Percentiles rank a stretch among this genome's conserved stretches.
These are phyloP conservation scores for Pythium sp. DNA, from an alignment of 352 stramenopile species.

Conservation along the genomic window DNA sequence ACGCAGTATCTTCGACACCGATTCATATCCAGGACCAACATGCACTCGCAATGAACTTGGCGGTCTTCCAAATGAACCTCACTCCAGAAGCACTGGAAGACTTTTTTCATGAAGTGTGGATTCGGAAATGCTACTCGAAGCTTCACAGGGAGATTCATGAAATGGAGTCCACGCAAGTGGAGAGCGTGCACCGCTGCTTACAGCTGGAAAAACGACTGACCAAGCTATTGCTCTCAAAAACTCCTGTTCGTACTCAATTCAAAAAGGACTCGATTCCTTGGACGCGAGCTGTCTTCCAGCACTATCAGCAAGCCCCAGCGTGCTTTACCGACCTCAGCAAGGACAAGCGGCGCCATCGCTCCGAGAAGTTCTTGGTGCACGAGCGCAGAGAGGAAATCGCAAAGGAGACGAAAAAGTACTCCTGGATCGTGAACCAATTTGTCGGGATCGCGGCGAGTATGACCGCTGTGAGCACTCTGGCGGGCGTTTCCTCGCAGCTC, in stretches of 20 bases:
- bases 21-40: slow-evolving; percentile 20
- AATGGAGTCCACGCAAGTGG: slow-evolving; percentile 8
- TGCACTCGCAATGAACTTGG: slow-evolving; percentile 20
- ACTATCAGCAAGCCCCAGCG: background rate
- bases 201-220: slow-evolving; percentile 3
- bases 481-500: slow-evolving; percentile 20
- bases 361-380: slow-evolving; percentile 8
- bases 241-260: background rate
- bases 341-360: slow-evolving; percentile 10
- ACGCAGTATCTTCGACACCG: slow-evolving; percentile 28
- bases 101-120: slow-evolving; percentile 28
- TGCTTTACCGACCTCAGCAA: background rate
- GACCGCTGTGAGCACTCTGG: slow-evolving; percentile 19
- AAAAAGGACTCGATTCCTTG: slow-evolving; percentile 5
- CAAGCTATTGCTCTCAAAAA: background rate
- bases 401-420: background rate
- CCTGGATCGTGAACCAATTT: slow-evolving; percentile 6
- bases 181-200: slow-evolving; percentile 6
- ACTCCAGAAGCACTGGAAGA: slow-evolving; percentile 6
- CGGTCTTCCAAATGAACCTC: slow-evolving; percentile 23
- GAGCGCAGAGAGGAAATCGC: slow-evolving; percentile 6
- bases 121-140: slow-evolving; percentile 13
- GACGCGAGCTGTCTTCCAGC: slow-evolving; percentile 10
- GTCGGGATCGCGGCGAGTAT: slow-evolving; percentile 22
- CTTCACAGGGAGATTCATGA: slow-evolving; percentile 20